A percentile compares a stretch with the other conserved stretches of the same genome.
phyloP scores from a whole-genome alignment of 805 yeast species.

The Candida verbasci region DNA sequence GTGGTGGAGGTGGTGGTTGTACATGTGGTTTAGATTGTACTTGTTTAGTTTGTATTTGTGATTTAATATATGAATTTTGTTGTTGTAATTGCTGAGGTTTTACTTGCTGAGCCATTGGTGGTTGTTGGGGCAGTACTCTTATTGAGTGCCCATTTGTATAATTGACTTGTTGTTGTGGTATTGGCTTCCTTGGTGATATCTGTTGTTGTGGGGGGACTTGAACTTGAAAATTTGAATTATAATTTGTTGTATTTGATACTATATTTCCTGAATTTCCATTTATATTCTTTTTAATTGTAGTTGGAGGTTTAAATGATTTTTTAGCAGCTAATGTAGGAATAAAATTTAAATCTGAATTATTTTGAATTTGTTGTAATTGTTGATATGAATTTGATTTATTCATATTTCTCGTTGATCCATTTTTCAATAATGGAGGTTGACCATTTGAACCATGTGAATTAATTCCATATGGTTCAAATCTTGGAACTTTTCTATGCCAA shows the following conservation, averaged over 20 bases:
- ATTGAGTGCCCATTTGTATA: background rate
- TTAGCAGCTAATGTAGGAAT: slow-evolving; percentile 28
- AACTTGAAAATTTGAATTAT: background rate
- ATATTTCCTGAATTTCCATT: background rate
- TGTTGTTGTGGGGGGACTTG: slow-evolving; percentile 1
- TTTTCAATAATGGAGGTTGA: slow-evolving; percentile 23
- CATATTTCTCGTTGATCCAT: slow-evolving; percentile 32
- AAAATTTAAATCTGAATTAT: slow-evolving; percentile 26
- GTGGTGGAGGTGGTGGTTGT: background rate
- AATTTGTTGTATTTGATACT: background rate
- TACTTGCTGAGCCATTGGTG: background rate
- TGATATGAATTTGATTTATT: slow-evolving; percentile 36
- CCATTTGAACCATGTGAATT: slow-evolving; percentile 1
- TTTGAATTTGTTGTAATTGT: slow-evolving; percentile 37
- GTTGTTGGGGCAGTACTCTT: background rate
- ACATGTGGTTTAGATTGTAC: background rate
- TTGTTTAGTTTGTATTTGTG: background rate
- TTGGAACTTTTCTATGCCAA: slow-evolving; percentile 33
- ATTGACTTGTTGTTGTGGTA: background rate
- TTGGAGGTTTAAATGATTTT: slow-evolving; percentile 29
- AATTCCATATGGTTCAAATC: slow-evolving; percentile 27
- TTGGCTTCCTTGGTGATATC: slow-evolving; percentile 2
- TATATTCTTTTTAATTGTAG: slow-evolving; percentile 23
- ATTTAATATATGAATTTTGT: no score
- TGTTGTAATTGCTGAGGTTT: background rate